Evolutionary conservation across 441 rosid genomes (phyloP).

Genomic region (Breynia disticha): DNA sequence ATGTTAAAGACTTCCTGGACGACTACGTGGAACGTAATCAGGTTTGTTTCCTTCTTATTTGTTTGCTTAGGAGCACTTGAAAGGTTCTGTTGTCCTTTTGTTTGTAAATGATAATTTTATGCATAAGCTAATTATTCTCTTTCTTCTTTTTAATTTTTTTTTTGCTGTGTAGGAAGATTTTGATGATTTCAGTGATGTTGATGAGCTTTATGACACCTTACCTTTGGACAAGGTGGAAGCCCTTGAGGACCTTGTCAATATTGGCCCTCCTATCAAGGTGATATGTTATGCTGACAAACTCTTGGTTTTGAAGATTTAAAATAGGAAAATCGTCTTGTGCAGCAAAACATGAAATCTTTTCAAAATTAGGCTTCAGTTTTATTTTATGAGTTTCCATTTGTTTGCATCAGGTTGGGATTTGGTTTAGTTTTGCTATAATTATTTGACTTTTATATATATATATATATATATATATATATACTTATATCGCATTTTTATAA

Average conservation of each 20-base stretch:
- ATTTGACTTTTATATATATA: too few relatives aligned
- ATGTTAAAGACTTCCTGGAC: constrained; percentile 86
- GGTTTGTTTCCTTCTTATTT: constrained; percentile 32
- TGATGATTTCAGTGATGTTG: constrained; percentile 89
- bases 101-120: background rate
- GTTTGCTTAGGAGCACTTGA: background rate
- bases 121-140: background rate
- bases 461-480: too few relatives aligned
- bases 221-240: constrained; percentile 92
- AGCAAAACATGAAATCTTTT: too few relatives aligned
- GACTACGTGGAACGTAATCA: constrained; percentile 99
- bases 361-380: too few relatives aligned
- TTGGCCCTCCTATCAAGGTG: constrained; percentile 90
- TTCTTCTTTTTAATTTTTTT: constrained; percentile 1
- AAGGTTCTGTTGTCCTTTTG: background rate
- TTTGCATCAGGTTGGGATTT: too few relatives aligned
- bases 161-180: constrained; percentile 66
- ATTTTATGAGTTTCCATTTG: too few relatives aligned
- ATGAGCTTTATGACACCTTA: constrained; percentile 75
- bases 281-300: constrained; percentile 8
- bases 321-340: background rate
- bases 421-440: too few relatives aligned
- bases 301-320: background rate
- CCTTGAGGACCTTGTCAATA: constrained; percentile 87
- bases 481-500: too few relatives aligned